Percentiles rank a stretch among this genome's conserved stretches.
Evolutionary conservation across 1,139 yeast genomes (phyloP).

Genomic region (Citeromyces hawaiiensis): DNA sequence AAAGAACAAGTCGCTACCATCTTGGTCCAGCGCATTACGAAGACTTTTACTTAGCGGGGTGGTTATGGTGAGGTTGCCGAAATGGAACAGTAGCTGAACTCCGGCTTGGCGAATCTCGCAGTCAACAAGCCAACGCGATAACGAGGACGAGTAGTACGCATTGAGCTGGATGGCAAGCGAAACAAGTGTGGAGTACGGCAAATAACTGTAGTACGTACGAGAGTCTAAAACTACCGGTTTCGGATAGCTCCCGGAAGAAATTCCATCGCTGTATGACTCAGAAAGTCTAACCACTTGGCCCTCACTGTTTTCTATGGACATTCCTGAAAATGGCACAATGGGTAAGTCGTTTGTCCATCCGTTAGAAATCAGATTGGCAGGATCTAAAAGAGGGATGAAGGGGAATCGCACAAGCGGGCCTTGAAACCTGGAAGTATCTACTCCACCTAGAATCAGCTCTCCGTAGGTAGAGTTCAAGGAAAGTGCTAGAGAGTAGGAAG

Average conservation of each 20-base stretch:
- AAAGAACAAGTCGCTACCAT: constrained; percentile 26
- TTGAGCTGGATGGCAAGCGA: constrained; percentile 63
- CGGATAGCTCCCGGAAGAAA: constrained; percentile 12
- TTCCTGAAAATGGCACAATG: constrained; percentile 39
- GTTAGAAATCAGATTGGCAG: constrained; percentile 8
- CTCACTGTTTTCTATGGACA: constrained; percentile 29
- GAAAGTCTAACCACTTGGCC: constrained; percentile 26
- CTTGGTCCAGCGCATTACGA: constrained; percentile 24
- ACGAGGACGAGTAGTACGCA: constrained; percentile 44
- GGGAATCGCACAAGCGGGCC: constrained; percentile 36
- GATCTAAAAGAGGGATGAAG: constrained; percentile 29
- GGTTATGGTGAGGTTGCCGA: constrained; percentile 37
- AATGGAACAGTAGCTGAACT: constrained; percentile 41
- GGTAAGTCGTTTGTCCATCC: constrained; percentile 28
- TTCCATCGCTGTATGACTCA: constrained; percentile 13
- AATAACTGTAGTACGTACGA: constrained; percentile 32
- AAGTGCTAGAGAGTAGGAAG: constrained; percentile 46
- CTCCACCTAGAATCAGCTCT: constrained; percentile 43
- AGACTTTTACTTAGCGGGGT: constrained; percentile 38
- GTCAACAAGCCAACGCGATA: constrained; percentile 51
- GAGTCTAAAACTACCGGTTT: constrained; percentile 55
- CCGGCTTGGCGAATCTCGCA: constrained; percentile 36
- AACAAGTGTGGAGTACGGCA: constrained; percentile 49
- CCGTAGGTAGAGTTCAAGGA: constrained; percentile 20
- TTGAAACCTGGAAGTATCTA: constrained; percentile 28